Evolutionary conservation across 441 rosid genomes (phyloP), one percentile per base, ranked within the genome.

Genomic region (Melastoma candidum): DNA sequence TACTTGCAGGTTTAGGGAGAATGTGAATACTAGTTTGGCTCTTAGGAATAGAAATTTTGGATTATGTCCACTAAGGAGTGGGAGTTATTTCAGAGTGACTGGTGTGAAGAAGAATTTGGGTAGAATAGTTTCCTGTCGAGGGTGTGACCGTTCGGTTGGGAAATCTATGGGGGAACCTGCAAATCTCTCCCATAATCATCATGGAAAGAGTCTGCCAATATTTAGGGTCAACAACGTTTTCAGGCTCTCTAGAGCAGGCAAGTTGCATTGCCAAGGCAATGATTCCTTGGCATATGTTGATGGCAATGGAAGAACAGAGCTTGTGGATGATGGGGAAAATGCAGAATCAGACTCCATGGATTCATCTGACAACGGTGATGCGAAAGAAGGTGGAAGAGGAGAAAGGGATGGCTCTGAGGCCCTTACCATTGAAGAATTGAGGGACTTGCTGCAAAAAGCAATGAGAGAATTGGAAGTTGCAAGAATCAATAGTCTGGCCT

Each of bases 381-480:
- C 27, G 26, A 67, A 58, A 26, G 69, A 66, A 54, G 75, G 65
- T 60, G 78, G 70, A 13, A 82, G 46, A 50, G 79, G 77, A 39
- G 77, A 26, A 43, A 73, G 63, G 54, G 73, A 44, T 48, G 76
- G 58, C n/a, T 56, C 12, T 12, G 76, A 77, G 60, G 52, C 69
- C 4, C 75, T 69, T 48, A 68, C 68, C 59, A 58, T 80, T 64
- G 90, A 75, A 50, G 90, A 84, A 49, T 68, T 88, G 65, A 77
- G 61, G 73, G 95, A 82, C 41, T 51, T 72, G 71, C 63, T 93
- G 53, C 82, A 63, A 60, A 80, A 67, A 71, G 85, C 88, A 10
- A 54, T 45, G 59, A 78, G 68, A 66, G 90, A 88, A 47, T 62
- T 93, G 75, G 96, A 84, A 67, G 83, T 71, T 77, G 95, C 95